Evolutionary conservation across 2,329 filamentous ascomycete species (phyloP).

Genomic region (Nannizziopsis arthrosporioides): DNA sequence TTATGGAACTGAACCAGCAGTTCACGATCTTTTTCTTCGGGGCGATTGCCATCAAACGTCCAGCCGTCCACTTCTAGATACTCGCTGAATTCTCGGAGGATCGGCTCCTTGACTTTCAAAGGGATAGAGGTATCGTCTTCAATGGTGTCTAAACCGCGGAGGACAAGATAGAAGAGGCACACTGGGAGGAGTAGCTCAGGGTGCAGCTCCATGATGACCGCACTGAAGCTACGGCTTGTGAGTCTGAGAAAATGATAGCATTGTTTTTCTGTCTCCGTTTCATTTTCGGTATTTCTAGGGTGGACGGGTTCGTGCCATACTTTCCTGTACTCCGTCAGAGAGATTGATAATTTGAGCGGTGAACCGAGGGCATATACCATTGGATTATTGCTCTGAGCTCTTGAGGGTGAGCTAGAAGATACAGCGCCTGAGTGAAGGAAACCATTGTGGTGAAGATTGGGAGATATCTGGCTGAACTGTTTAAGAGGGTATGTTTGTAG

Average conservation of each 20-base stretch:
- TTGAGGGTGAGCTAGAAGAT: slow-evolving; percentile 62
- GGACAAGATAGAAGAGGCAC: slow-evolving; percentile 80
- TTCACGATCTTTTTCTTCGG: slow-evolving; percentile 87
- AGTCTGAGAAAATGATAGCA: slow-evolving; percentile 78
- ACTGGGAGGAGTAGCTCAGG: slow-evolving; percentile 85
- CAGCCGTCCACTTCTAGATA: slow-evolving; percentile 74
- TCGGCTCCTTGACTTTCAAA: slow-evolving; percentile 67
- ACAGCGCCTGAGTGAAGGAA: slow-evolving; percentile 45
- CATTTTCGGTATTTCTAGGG: slow-evolving; percentile 62
- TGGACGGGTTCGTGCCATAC: slow-evolving; percentile 94
- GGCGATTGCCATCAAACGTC: slow-evolving; percentile 76
- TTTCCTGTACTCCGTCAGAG: slow-evolving; percentile 51
- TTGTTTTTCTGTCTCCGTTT: slow-evolving; percentile 59
- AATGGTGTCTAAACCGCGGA: slow-evolving; percentile 92
- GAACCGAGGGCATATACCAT: slow-evolving; percentile 48
- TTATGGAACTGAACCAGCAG: slow-evolving; percentile 85
- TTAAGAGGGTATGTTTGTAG: background rate
- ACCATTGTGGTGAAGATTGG: slow-evolving; percentile 26
- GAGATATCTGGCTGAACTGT: background rate
- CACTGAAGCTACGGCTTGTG: slow-evolving; percentile 85
- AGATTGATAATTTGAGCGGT: background rate
- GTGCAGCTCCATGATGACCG: slow-evolving; percentile 91
- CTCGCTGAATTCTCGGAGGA: slow-evolving; percentile 71
- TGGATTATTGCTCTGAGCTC: slow-evolving; percentile 75
- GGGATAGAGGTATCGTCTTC: slow-evolving; percentile 96